phyloP scores from a whole-genome alignment of 495 filamentous ascomycete species.

The Neurospora sp. region DNA sequence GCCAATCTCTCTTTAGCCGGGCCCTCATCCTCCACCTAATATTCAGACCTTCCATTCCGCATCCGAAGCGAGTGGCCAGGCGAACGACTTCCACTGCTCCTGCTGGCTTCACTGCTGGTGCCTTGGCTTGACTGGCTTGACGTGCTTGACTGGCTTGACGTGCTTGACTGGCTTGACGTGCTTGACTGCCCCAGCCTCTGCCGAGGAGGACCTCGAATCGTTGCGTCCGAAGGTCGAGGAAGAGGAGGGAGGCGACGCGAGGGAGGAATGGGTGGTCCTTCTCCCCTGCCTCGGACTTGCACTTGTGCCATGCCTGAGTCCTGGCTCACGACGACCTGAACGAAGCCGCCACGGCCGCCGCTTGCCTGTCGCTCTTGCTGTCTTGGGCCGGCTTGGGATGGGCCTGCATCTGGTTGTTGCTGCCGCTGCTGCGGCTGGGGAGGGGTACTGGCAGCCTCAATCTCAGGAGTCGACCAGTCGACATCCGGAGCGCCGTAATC shows the following conservation, averaged over 20 bases:
- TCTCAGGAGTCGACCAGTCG: accelerated
- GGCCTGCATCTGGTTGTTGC: neutral
- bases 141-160: neutral
- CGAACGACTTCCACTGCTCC: neutral
- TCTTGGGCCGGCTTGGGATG: neutral
- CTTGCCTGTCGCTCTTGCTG: neutral
- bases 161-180: neutral
- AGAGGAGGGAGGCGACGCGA: neutral
- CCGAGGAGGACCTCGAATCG: neutral
- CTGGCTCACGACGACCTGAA: neutral
- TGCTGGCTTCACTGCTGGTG: neutral
- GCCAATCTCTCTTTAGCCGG: neutral
- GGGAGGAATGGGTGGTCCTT: neutral
- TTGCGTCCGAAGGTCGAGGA: neutral
- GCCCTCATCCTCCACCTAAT: neutral
- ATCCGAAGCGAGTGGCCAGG: no score
- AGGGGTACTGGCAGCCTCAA: neutral
- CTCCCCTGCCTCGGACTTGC: accelerated
- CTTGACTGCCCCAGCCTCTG: neutral
- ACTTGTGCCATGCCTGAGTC: no score
- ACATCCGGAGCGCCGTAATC: neutral
- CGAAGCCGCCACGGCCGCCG: neutral
- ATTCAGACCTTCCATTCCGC: neutral
- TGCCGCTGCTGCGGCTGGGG: neutral
- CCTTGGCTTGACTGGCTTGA: neutral